Evolutionary conservation across 1,284 basidiomycete species (phyloP), one percentile per base, ranked within the genome.

Genomic region (Boletus sp.): DNA sequence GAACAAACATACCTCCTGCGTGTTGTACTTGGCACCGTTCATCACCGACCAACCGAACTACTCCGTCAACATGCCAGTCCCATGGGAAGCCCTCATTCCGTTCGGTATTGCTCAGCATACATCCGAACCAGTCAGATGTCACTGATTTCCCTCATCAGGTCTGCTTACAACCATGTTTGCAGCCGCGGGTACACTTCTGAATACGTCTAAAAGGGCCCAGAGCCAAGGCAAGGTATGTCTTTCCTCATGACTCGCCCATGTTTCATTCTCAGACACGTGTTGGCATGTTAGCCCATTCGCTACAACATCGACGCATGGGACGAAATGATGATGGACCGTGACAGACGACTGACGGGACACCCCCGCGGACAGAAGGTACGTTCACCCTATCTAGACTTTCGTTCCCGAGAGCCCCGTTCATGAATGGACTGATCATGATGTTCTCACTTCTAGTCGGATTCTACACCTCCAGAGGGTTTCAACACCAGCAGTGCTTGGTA

Each of bases 81-180:
- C 94, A 64, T 96, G 91, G 89, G 94, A 96, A 80, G 93, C 94
- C 49, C 82, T 96, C 66, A 91, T 97, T 79, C 94, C 94, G 47
- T 94, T 94, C 70, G 94, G 94, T 94, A 73, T 27, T 35, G 8
- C 16, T 35, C 31, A 22, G 7, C 44, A 12, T n/a, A n/a, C 5
- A 2, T 16, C 1, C 0, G 0, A 11, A 13, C 8, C 13, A 36
- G 13, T 16, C 22, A 15, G 0, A 45, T 4, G 12, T 45, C 9
- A 20, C 65, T 71, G 12, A 71, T 37, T 8, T 7, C 41, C 4
- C 2, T 18, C 6, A 41, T 24, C 61, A 96, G 94, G 86, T 74
- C 85, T 96, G 64, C 72, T 96, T 62, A 94, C 93, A 60, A 80
- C 82, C 63, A 90, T 94, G 89, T 97, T 96, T 74, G 92, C 86